phyloP scores from a whole-genome alignment of 1,284 basidiomycete species.

The Ganoderma lingzhi region DNA sequence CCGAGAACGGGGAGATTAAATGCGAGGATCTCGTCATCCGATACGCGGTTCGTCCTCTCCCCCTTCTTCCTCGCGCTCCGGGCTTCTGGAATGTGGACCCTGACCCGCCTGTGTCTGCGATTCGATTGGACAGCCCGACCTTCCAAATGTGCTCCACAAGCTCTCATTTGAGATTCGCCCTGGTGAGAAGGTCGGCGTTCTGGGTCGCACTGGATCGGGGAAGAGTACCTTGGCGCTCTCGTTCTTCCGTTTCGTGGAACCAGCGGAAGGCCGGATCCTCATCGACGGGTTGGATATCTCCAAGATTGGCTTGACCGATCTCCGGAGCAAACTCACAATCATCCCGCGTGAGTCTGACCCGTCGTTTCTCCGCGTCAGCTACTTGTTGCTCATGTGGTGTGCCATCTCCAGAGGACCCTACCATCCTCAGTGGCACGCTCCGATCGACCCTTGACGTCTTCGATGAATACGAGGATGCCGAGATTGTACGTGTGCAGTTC shows the following conservation, averaged over 20 bases:
- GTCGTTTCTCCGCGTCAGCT: neutral
- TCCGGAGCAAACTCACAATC: slow-evolving; percentile 88
- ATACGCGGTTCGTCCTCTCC: slow-evolving; percentile 75
- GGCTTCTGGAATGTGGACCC: slow-evolving; percentile 31
- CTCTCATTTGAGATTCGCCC: slow-evolving; percentile 82
- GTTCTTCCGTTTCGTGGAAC: slow-evolving; percentile 96
- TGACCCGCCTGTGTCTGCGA: slow-evolving; percentile 13
- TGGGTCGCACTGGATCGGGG: slow-evolving; percentile 90
- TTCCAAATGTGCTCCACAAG: slow-evolving; percentile 88
- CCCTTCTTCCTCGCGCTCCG: neutral
- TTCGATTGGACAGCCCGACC: slow-evolving; percentile 61
- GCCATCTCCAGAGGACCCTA: slow-evolving; percentile 71
- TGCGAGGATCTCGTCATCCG: slow-evolving; percentile 86
- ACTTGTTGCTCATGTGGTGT: slow-evolving; percentile 6
- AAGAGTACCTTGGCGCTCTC: slow-evolving; percentile 92
- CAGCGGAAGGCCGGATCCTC: slow-evolving; percentile 81
- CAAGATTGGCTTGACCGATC: slow-evolving; percentile 86
- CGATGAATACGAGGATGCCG: slow-evolving; percentile 84
- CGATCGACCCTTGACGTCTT: slow-evolving; percentile 91
- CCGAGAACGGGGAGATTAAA: slow-evolving; percentile 76
- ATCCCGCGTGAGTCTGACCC: slow-evolving; percentile 78
- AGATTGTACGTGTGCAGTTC: slow-evolving; percentile 64
- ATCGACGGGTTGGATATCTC: slow-evolving; percentile 92
- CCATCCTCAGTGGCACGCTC: slow-evolving; percentile 86
- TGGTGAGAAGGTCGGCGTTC: slow-evolving; percentile 87